phyloP scores from a whole-genome alignment of 2,329 filamentous ascomycete genomes.

The Clonostachys byssicola region DNA sequence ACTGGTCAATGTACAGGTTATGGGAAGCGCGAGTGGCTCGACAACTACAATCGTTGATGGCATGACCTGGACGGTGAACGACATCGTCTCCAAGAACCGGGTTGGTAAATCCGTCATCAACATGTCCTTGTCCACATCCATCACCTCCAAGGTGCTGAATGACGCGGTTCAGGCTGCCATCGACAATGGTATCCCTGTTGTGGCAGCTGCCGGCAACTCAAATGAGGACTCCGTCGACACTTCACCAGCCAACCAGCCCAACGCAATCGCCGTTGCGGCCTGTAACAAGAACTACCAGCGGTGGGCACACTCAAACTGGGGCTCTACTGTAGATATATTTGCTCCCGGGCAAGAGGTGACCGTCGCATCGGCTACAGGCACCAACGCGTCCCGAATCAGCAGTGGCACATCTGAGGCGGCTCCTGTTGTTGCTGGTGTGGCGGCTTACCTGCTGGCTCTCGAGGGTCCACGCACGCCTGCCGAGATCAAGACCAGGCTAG shows the following conservation, averaged over 20 bases:
- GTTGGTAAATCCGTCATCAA: slow-evolving; percentile 29
- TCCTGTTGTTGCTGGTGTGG: slow-evolving; percentile 11
- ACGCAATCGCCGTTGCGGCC: slow-evolving; percentile 15
- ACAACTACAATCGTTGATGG: slow-evolving; percentile 15
- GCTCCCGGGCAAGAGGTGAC: slow-evolving; percentile 14
- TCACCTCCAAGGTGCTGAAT: slow-evolving; percentile 4
- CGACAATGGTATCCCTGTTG: slow-evolving; percentile 23
- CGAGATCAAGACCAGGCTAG: neutral
- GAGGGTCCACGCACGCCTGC: slow-evolving; percentile 5
- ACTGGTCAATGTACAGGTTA: slow-evolving; percentile 33
- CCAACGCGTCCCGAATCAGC: neutral
- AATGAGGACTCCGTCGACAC: slow-evolving; percentile 2
- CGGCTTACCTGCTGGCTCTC: slow-evolving; percentile 10
- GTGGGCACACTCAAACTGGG: slow-evolving; percentile 39
- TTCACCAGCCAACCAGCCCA: slow-evolving; percentile 9
- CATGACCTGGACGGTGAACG: slow-evolving; percentile 22
- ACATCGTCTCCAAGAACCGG: slow-evolving; percentile 16
- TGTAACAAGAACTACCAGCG: slow-evolving; percentile 22
- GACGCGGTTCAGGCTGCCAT: slow-evolving; percentile 10
- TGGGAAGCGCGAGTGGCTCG: slow-evolving; percentile 8
- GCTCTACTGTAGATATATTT: slow-evolving; percentile 12
- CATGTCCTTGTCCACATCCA: slow-evolving; percentile 28
- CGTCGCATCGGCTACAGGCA: slow-evolving; percentile 12
- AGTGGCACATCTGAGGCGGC: slow-evolving; percentile 11
- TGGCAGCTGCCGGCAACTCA: slow-evolving; percentile 20